These are phyloP conservation scores for Camelina hispida DNA, from an alignment of 345 rosid species.

Conservation along the genomic window DNA sequence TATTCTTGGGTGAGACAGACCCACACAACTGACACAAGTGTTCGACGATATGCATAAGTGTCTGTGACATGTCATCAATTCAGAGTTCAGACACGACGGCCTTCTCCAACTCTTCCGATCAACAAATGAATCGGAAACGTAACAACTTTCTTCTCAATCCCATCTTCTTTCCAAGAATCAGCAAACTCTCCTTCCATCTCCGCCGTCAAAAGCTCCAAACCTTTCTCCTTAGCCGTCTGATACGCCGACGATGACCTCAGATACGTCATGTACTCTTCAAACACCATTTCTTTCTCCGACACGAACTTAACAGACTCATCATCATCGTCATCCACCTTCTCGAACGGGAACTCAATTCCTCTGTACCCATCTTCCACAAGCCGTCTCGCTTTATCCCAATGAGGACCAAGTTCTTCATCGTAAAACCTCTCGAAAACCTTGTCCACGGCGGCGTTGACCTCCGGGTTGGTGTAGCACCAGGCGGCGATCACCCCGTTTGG, in stretches of 20 bases:
- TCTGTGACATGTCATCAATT: neutral
- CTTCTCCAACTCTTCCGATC: conserved; percentile 73
- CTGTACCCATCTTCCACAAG: conserved; percentile 65
- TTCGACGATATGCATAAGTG: no score
- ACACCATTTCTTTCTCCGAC: conserved; percentile 58
- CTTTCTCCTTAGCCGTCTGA: conserved; percentile 69
- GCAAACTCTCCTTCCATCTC: conserved; percentile 50
- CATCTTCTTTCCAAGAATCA: conserved; percentile 63
- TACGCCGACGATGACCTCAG: conserved; percentile 71
- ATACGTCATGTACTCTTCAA: conserved; percentile 61
- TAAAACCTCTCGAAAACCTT: conserved; percentile 57
- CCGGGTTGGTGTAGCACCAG: conserved; percentile 84
- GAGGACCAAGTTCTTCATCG: conserved; percentile 45
- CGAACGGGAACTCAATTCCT: conserved; percentile 70
- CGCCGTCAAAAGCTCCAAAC: conserved; percentile 61
- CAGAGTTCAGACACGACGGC: conserved; percentile 29
- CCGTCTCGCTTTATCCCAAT: conserved; percentile 65
- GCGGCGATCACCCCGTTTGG: conserved; percentile 79
- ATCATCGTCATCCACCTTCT: conserved; percentile 69
- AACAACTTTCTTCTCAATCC: conserved; percentile 47
- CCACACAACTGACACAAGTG: no score
- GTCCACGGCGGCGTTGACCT: conserved; percentile 59
- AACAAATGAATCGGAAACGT: conserved; percentile 63
- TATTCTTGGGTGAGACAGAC: no score
- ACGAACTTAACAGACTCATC: conserved; percentile 54